phyloP scores from a whole-genome alignment of 805 yeast species.

The Komagataella pastoris region DNA sequence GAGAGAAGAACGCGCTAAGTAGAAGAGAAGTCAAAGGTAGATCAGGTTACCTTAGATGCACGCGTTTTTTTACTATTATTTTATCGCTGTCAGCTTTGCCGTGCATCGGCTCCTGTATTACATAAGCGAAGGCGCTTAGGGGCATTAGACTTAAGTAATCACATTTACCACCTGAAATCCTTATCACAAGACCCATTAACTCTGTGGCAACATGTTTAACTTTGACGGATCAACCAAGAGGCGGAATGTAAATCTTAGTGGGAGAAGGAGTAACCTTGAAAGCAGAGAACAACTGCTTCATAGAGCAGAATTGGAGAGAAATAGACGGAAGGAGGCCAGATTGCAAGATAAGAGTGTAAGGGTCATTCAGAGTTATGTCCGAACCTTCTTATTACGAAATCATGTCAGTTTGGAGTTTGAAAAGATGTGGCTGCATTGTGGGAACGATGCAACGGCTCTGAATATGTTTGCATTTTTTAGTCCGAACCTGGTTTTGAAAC shows the following conservation, averaged over 20 bases:
- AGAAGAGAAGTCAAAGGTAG: background rate
- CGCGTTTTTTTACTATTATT: background rate
- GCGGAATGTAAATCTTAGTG: conserved; percentile 37
- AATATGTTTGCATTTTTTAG: background rate
- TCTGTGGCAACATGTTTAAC: conserved; percentile 6
- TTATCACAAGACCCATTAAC: background rate
- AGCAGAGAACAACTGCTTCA: conserved; percentile 35
- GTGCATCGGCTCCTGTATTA: background rate
- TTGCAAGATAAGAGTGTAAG: conserved; percentile 33
- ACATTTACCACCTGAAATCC: background rate
- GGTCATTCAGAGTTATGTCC: conserved; percentile 34
- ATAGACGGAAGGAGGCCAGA: conserved; percentile 45
- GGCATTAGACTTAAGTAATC: background rate
- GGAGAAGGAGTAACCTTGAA: conserved; percentile 11
- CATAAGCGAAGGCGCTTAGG: background rate
- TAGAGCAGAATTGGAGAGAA: conserved; percentile 54
- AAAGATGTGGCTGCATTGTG: conserved; percentile 13
- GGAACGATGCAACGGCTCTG: background rate
- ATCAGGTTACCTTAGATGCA: background rate
- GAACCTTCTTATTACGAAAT: conserved; percentile 23
- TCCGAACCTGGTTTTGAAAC: background rate
- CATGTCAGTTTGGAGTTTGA: conserved; percentile 10
- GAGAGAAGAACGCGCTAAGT: background rate
- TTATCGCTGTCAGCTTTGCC: no score
- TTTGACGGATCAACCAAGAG: conserved; percentile 19